phyloP scores from a whole-genome alignment of 352 stramenopile species.

The Pythium brassicae region DNA sequence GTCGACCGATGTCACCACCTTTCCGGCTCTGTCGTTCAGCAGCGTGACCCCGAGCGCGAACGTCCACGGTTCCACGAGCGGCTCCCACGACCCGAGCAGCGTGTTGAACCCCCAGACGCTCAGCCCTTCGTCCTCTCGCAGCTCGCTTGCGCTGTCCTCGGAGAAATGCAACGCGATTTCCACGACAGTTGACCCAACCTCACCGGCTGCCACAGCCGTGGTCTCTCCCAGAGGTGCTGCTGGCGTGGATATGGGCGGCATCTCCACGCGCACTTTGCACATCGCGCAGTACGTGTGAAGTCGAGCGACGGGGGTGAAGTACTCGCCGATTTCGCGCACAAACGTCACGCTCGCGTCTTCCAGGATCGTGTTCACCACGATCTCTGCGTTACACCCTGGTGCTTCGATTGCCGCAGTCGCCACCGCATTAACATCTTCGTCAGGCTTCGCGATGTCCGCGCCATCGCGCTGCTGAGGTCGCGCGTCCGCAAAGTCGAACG shows the following conservation, averaged over 20 bases:
- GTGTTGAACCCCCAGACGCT: conserved; percentile 80
- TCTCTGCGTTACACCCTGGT: conserved; percentile 7
- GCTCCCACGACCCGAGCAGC: conserved; percentile 71
- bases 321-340: conserved; percentile 67
- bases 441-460: background rate
- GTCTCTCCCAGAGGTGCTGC: too few relatives aligned
- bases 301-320: conserved; percentile 61
- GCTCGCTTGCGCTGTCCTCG: conserved; percentile 38
- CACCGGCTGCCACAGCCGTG: too few relatives aligned
- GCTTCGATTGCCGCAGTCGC: background rate
- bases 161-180: conserved; percentile 50
- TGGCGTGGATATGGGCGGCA: conserved; percentile 12
- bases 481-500: conserved; percentile 11
- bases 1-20: conserved; percentile 46
- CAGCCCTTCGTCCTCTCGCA: conserved; percentile 63
- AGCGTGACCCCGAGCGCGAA: conserved; percentile 41
- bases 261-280: conserved; percentile 51
- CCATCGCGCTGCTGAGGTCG: background rate
- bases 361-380: conserved; percentile 46
- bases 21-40: conserved; percentile 34
- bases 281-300: conserved; percentile 65
- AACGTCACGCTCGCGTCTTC: conserved; percentile 70
- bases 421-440: background rate
- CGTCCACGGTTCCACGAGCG: conserved; percentile 73
- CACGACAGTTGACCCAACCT: background rate